Evolutionary conservation across 805 yeast species (phyloP).

Genomic region (Saccharomycopsis oosterbeekiorum): DNA sequence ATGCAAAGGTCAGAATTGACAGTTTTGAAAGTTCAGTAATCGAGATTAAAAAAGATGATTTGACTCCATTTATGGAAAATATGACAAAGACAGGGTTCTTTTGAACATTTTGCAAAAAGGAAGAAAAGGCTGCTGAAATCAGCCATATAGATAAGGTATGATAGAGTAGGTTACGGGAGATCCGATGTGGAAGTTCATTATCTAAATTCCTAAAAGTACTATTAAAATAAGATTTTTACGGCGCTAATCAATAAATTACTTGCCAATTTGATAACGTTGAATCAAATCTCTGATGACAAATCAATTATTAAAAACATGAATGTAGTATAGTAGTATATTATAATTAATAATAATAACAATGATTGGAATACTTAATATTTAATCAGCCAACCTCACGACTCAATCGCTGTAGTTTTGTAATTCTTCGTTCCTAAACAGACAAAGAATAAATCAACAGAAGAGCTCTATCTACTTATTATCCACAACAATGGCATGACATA

Average conservation of each 20-base stretch:
- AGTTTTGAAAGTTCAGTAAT: slow-evolving; percentile 92
- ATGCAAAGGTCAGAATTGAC: slow-evolving; percentile 84
- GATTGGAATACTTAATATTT: background rate
- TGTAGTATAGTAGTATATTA: background rate
- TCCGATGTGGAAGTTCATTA: too few species aligned
- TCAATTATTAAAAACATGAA: too few species aligned
- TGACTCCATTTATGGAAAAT: slow-evolving; percentile 77
- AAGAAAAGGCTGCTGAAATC: too few species aligned
- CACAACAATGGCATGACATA: slow-evolving; percentile 48
- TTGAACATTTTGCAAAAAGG: background rate
- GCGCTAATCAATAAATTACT: too few species aligned
- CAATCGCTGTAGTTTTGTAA: background rate
- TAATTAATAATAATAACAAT: background rate
- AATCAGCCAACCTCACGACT: background rate
- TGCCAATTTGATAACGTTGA: too few species aligned
- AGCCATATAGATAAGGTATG: too few species aligned
- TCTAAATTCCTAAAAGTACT: too few species aligned
- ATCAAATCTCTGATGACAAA: too few species aligned
- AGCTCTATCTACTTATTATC: background rate
- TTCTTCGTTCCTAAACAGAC: background rate
- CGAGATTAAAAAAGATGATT: slow-evolving; percentile 79
- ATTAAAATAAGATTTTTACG: too few species aligned
- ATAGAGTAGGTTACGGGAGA: too few species aligned
- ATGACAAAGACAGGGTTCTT: slow-evolving; percentile 34
- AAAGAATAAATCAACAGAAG: background rate